phyloP scores from a whole-genome alignment of 1,139 yeast species.

The Sugiyamaella paludigena region DNA sequence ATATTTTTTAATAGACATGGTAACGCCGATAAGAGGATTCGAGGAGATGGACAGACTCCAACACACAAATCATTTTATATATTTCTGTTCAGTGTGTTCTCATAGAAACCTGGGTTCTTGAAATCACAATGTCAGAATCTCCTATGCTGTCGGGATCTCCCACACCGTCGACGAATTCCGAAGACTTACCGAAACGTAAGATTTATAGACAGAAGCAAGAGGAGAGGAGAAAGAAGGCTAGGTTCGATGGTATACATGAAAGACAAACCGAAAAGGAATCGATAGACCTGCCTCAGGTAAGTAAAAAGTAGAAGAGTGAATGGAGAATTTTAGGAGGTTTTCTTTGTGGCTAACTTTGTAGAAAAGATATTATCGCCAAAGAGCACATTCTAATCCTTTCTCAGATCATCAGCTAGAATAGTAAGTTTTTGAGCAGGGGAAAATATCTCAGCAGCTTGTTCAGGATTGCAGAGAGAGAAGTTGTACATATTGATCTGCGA shows the following conservation, averaged over 20 bases:
- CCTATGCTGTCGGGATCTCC: neutral
- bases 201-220: constrained; percentile 43
- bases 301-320: constrained; percentile 63
- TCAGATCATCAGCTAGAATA: constrained; percentile 92
- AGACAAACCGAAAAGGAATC: constrained; percentile 22
- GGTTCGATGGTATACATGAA: constrained; percentile 28
- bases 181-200: constrained; percentile 32
- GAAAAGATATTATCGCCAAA: constrained; percentile 87
- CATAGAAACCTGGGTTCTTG: no score
- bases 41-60: no score
- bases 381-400: constrained; percentile 98
- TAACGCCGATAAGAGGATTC: no score
- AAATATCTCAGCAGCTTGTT: neutral
- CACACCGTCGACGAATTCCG: constrained; percentile 1
- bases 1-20: no score
- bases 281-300: constrained; percentile 46
- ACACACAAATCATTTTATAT: no score
- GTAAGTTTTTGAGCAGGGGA: constrained; percentile 23
- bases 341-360: constrained; percentile 59
- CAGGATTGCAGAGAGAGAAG: no score
- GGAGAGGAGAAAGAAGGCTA: constrained; percentile 37
- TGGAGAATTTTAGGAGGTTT: constrained; percentile 37
- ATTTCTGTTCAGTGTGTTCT: neutral
- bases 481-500: no score
- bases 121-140: constrained; percentile 1